phyloP scores from a whole-genome alignment of 768 basidiomycete species.

The Austroboletus eburneus region DNA sequence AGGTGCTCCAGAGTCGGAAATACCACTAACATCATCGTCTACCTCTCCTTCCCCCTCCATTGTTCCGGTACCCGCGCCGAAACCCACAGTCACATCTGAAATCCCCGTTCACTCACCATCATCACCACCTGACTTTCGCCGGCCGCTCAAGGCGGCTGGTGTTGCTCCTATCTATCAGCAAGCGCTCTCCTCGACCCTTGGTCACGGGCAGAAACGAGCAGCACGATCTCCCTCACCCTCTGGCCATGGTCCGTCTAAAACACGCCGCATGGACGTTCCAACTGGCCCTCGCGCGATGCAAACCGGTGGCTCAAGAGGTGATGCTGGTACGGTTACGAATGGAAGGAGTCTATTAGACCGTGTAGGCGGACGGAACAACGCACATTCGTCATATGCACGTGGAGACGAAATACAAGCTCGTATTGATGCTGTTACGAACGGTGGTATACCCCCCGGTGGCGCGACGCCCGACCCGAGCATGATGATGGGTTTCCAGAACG shows the following conservation, averaged over 20 bases:
- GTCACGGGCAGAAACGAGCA: conserved; percentile 54
- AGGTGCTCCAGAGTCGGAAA: conserved; percentile 53
- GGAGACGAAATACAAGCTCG: conserved; percentile 74
- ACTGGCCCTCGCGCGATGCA: conserved; percentile 85
- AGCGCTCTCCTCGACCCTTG: conserved; percentile 60
- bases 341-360: conserved; percentile 76
- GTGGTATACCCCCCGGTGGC: conserved; percentile 37
- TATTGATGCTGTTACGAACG: conserved; percentile 72
- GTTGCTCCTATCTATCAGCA: conserved; percentile 63
- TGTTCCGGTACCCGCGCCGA: conserved; percentile 22
- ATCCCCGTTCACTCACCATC: conserved; percentile 20
- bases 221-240: conserved; percentile 64
- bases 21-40: conserved; percentile 32
- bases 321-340: conserved; percentile 15
- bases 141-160: conserved; percentile 31
- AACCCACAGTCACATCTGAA: conserved; percentile 28
- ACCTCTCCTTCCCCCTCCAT: conserved; percentile 22
- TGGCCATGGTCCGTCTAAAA: conserved; percentile 62
- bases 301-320: conserved; percentile 18
- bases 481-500: conserved; percentile 46
- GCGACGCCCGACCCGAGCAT: conserved; percentile 30
- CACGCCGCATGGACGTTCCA: conserved; percentile 71
- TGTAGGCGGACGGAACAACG: conserved; percentile 55
- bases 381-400: conserved; percentile 30
- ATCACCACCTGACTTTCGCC: conserved; percentile 20